These are phyloP conservation scores for Ogataea neopini DNA, from an alignment of 805 yeast species.

Conservation along the genomic window DNA sequence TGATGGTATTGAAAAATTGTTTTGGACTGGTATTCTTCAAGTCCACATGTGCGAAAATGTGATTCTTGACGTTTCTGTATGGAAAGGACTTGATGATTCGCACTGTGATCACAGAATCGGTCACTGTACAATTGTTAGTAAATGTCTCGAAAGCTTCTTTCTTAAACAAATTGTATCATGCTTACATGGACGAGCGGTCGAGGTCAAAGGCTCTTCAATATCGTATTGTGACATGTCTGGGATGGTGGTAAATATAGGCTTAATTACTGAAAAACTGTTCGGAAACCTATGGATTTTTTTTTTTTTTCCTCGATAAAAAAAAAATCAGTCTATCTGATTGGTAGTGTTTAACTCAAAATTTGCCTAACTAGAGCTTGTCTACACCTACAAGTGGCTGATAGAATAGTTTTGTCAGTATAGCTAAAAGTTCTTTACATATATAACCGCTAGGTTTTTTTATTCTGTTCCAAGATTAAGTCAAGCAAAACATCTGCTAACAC, in stretches of 20 bases:
- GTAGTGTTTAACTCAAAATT: no score
- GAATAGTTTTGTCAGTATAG: no score
- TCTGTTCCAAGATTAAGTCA: no score
- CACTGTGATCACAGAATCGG: conserved; percentile 77
- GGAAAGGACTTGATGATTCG: conserved; percentile 91
- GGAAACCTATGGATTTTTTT: not conserved
- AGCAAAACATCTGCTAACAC: no score
- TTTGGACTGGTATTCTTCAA: conserved; percentile 66
- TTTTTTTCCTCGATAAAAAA: no score
- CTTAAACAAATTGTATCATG: conserved; percentile 6
- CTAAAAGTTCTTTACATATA: no score
- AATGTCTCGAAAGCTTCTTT: not conserved
- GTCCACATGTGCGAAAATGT: conserved; percentile 68
- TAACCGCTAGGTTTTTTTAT: no score
- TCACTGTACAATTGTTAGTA: conserved; percentile 32
- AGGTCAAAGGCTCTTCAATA: conserved; percentile 73
- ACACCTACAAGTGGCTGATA: no score
- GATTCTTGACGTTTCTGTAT: conserved; percentile 81
- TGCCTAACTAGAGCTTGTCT: no score
- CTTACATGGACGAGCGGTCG: conserved; percentile 68
- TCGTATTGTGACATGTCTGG: conserved; percentile 30
- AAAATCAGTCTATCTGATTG: not conserved
- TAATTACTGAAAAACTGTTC: not conserved
- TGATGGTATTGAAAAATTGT: conserved; percentile 56
- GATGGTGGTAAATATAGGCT: not conserved